These are phyloP conservation scores for Penicillium cosmopolitanum DNA, from an alignment of 495 filamentous ascomycete genomes.

Conservation along the genomic window DNA sequence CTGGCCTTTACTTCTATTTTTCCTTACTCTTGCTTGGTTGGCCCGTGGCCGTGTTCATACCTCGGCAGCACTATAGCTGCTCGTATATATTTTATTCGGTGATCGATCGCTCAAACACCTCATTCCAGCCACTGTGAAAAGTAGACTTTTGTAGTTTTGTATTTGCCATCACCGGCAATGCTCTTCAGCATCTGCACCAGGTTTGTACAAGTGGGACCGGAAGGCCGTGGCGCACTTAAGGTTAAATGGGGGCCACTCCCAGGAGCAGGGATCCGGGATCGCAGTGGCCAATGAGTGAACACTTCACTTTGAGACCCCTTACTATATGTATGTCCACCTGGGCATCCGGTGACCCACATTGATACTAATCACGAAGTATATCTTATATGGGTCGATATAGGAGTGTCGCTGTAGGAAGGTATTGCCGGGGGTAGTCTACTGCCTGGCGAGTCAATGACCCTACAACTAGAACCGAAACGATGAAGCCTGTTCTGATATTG, in stretches of 20 bases:
- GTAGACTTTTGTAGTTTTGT: too few relatives aligned
- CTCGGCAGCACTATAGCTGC: conserved; percentile 19
- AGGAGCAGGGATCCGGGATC: conserved; percentile 2
- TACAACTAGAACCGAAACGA: too few relatives aligned
- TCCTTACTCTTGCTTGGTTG: conserved; percentile 10
- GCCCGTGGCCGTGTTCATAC: conserved; percentile 29
- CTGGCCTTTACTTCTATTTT: conserved; percentile 13
- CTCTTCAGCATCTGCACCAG: not conserved
- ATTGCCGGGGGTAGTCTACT: too few relatives aligned
- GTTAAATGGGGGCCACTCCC: conserved; percentile 11
- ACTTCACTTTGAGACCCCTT: not conserved
- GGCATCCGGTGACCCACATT: too few relatives aligned
- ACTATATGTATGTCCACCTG: not conserved
- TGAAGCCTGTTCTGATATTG: too few relatives aligned
- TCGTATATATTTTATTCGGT: conserved; percentile 28
- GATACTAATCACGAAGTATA: too few relatives aligned
- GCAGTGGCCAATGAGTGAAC: conserved; percentile 7
- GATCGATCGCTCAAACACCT: not conserved
- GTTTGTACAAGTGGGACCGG: conserved; percentile 8
- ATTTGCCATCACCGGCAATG: too few relatives aligned
- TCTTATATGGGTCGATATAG: too few relatives aligned
- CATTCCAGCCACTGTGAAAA: too few relatives aligned
- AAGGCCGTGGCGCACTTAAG: conserved; percentile 10
- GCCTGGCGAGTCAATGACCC: too few relatives aligned
- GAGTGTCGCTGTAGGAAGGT: too few relatives aligned